phyloP scores from a whole-genome alignment of 2,329 filamentous ascomycete genomes.

The Fusarium cyanostomum region DNA sequence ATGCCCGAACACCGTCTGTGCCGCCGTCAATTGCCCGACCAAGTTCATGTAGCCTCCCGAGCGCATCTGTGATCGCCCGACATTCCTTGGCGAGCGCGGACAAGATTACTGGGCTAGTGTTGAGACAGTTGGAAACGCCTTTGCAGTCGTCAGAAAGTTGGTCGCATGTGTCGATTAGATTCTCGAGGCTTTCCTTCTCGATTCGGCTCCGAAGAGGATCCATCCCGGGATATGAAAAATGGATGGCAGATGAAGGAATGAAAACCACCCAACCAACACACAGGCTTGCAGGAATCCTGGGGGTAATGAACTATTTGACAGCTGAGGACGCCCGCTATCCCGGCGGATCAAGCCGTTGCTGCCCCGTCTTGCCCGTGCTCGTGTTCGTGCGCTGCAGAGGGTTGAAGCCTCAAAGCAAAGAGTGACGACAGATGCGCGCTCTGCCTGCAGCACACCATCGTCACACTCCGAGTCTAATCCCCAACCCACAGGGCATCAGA shows the following conservation, averaged over 20 bases:
- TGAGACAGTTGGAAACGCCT: slow-evolving; percentile 41
- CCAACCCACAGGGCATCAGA: slow-evolving; percentile 7
- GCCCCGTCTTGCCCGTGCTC: slow-evolving; percentile 13
- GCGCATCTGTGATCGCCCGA: slow-evolving; percentile 41
- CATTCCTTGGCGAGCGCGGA: slow-evolving; percentile 41
- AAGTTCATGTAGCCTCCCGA: slow-evolving; percentile 40
- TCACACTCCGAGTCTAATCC: slow-evolving; percentile 23
- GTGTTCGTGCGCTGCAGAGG: slow-evolving; percentile 21
- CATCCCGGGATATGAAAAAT: slow-evolving; percentile 28
- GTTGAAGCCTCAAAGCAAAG: slow-evolving; percentile 29
- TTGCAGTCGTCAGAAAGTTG: slow-evolving; percentile 41
- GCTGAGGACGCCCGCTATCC: slow-evolving; percentile 21
- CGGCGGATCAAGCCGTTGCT: slow-evolving; percentile 34
- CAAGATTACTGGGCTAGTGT: slow-evolving; percentile 41
- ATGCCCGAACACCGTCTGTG: slow-evolving; percentile 32
- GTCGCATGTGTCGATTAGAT: slow-evolving; percentile 40
- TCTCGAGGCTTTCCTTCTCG: slow-evolving; percentile 38
- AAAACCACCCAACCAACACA: slow-evolving; percentile 19
- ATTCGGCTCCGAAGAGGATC: slow-evolving; percentile 38
- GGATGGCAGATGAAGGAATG: slow-evolving; percentile 12
- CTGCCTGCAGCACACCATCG: slow-evolving; percentile 31
- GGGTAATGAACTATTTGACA: slow-evolving; percentile 35
- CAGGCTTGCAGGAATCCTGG: slow-evolving; percentile 13
- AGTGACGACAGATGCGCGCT: slow-evolving; percentile 22
- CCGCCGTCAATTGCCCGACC: slow-evolving; percentile 34